phyloP scores from a whole-genome alignment of 148 eudicot genomes.

The Beta vulgaris region DNA sequence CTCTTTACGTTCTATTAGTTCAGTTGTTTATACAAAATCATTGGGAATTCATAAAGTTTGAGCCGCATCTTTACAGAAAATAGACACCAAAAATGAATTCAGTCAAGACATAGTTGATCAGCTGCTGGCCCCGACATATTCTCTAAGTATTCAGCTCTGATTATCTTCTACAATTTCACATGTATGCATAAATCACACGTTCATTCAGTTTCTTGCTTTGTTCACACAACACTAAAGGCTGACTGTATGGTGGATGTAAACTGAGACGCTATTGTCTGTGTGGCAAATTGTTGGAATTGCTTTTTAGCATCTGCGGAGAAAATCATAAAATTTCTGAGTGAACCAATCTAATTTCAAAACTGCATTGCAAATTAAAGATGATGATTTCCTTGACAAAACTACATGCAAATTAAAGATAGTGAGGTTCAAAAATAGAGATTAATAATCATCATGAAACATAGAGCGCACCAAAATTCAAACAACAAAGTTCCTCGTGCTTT shows the following conservation, averaged over 20 bases:
- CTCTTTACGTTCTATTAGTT: conserved; percentile 13
- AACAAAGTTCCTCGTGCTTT: background rate
- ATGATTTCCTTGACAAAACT: no score
- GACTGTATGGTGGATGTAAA: conserved; percentile 74
- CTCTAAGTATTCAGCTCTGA: conserved; percentile 18
- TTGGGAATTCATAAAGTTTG: conserved; percentile 17
- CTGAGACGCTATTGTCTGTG: conserved; percentile 86
- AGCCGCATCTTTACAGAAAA: conserved; percentile 33
- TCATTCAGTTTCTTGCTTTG: conserved; percentile 3
- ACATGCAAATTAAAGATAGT: background rate
- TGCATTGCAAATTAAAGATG: background rate
- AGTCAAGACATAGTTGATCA: conserved; percentile 24
- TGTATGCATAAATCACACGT: conserved; percentile 18
- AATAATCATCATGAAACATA: background rate
- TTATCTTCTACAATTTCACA: conserved; percentile 10
- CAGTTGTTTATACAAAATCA: conserved; percentile 25
- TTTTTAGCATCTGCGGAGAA: conserved; percentile 88
- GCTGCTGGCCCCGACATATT: conserved; percentile 20
- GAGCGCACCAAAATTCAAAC: background rate
- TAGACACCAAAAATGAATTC: conserved; percentile 22
- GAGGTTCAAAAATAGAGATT: background rate
- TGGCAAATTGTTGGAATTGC: conserved; percentile 91
- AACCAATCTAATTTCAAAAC: background rate
- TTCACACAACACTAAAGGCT: conserved; percentile 81
- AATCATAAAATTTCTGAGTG: background rate